These are phyloP conservation scores for Russula sp. DNA, from an alignment of 768 basidiomycete genomes.

Conservation along the genomic window DNA sequence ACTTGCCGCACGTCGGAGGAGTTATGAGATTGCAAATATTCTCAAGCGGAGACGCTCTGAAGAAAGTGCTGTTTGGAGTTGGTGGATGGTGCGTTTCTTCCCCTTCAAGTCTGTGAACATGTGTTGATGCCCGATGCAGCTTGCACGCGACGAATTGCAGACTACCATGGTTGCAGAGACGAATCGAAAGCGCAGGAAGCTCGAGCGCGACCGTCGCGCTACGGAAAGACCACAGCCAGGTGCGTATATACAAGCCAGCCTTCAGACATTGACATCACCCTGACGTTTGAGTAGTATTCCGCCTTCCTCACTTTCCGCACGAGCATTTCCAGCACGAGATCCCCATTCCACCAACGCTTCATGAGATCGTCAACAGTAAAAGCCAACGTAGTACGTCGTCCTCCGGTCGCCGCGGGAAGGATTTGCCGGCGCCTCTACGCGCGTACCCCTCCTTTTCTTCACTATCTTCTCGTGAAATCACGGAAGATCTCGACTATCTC, in stretches of 20 bases:
- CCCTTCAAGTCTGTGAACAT: background rate
- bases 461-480: slow-evolving; percentile 36
- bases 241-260: slow-evolving; percentile 38
- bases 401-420: slow-evolving; percentile 28
- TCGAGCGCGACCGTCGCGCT: slow-evolving; percentile 83
- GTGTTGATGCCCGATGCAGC: slow-evolving; percentile 41
- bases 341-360: slow-evolving; percentile 57
- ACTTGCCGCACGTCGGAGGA: slow-evolving; percentile 70
- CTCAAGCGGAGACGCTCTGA: slow-evolving; percentile 62
- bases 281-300: slow-evolving; percentile 45
- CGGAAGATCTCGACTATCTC: slow-evolving; percentile 37
- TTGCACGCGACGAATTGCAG: slow-evolving; percentile 74
- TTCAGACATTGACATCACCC: background rate
- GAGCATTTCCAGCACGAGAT: slow-evolving; percentile 51
- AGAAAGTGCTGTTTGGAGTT: slow-evolving; percentile 79
- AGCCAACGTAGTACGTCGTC: slow-evolving; percentile 47
- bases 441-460: slow-evolving; percentile 37
- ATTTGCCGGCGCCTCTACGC: slow-evolving; percentile 22
- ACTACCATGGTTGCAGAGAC: slow-evolving; percentile 87
- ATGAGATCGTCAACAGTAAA: slow-evolving; percentile 64
- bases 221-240: slow-evolving; percentile 74
- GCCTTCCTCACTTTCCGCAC: slow-evolving; percentile 54
- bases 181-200: slow-evolving; percentile 75
- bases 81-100: slow-evolving; percentile 55
- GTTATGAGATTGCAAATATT: slow-evolving; percentile 62